Evolutionary conservation across 78 protist genomes (phyloP).

Genomic region (Dictyostelium brefeldianum): DNA sequence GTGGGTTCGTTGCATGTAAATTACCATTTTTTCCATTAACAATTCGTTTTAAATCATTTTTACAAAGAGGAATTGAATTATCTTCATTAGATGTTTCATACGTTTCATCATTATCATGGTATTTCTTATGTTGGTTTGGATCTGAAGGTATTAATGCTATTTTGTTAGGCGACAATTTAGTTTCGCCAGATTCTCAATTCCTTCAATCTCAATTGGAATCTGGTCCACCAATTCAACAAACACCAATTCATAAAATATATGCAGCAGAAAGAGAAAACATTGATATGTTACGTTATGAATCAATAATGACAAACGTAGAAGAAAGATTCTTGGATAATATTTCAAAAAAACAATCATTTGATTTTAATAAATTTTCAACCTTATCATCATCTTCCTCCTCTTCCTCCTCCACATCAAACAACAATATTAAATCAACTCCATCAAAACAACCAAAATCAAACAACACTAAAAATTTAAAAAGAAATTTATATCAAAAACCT

Average conservation of each 20-base stretch:
- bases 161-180: constrained; percentile 59
- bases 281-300: constrained; percentile 76
- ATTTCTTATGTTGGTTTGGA: constrained; percentile 90
- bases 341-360: constrained; percentile 1
- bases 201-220: constrained; percentile 21
- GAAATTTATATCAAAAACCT: neutral
- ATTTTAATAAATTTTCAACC: neutral
- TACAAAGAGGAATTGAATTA: constrained; percentile 92
- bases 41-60: constrained; percentile 86
- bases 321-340: constrained; percentile 37
- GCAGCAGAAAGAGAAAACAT: constrained; percentile 82
- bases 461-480: neutral
- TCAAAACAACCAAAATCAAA: neutral
- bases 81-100: constrained; percentile 90
- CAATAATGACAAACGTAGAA: constrained; percentile 58
- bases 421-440: neutral
- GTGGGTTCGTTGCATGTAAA: constrained; percentile 91
- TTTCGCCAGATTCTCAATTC: neutral
- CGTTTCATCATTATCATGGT: constrained; percentile 89
- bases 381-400: neutral
- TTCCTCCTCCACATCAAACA: neutral
- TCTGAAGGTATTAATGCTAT: constrained; percentile 88
- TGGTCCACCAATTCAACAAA: constrained; percentile 59
- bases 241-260: constrained; percentile 61
- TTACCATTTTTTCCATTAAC: constrained; percentile 91